Base-by-base conservation (phyloP, 1,139 yeast species). In the Yamadazyma spencermartinsiae region DNA sequence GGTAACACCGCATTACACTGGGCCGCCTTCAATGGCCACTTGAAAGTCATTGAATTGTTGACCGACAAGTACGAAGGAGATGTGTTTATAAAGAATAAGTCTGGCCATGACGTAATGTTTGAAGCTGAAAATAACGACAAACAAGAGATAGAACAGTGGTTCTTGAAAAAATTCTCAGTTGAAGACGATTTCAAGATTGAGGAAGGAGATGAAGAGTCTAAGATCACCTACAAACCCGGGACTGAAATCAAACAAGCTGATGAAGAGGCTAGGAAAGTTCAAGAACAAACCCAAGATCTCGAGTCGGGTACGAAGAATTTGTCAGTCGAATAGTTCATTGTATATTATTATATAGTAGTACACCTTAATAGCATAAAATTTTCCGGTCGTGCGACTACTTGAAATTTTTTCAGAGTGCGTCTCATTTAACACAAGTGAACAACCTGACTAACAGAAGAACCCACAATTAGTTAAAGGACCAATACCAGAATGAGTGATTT, bases 1-100 rank as follows among this genome's bases (percentile, higher is more conserved):
- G 98, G 98, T 4, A 92, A 92, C 58, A 89, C 98, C 0, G 84
- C 98, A 0, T 71, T 92, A 46, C 98, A 92, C 60, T 92, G 98
- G 98, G 97, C 98, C 1, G 77, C 95, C 0, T 76, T 80, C 49
- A 89, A 86, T 54, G 98, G 97, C 1, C 92, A 89, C 51, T 62
- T 87, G 44, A 81, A 77, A 2, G 70, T 83, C 8, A 94, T 88
- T 28, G 65, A 84, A 59, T 56, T 76, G 8, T 67, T 92, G 34
- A 82, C 92, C 55, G 90, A 84, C 23, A 74, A 79, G 39, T 86
- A 80, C 47, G 72, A 74, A 6, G 95, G 90, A 0, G 96, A 92
- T 58, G 90, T 95, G 14, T 85, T 86, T 52, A 55, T 76, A 27
- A 84, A 82, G 61, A 92, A 92, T 63, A 60, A 65, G 12, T 79